These are phyloP conservation scores for Cryptosporidium parvum DNA, from an alignment of 169 alveolate genomes.

Conservation along the genomic window DNA sequence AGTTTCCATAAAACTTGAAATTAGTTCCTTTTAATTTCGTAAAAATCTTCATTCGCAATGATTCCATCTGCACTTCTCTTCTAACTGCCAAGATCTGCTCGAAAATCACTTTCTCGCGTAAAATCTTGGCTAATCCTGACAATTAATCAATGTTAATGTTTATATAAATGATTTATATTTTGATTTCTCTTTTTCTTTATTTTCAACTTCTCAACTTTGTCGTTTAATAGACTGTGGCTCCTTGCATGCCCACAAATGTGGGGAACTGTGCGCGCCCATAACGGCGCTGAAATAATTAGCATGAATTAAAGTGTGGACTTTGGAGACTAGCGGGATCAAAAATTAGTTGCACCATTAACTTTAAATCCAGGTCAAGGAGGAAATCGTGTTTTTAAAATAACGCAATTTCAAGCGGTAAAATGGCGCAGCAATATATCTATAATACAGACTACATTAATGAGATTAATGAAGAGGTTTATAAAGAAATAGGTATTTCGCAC, in stretches of 20 bases:
- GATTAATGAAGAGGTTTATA: conserved; percentile 40
- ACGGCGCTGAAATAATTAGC: not conserved
- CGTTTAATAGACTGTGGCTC: conserved; percentile 21
- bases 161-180: not conserved
- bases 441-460: conserved; percentile 27
- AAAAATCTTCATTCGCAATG: not conserved
- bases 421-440: conserved; percentile 60
- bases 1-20: not conserved
- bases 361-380: not conserved
- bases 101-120: not conserved
- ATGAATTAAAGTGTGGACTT: conserved; percentile 37
- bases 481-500: conserved; percentile 2
- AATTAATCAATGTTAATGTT: not conserved
- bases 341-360: not conserved
- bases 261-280: not conserved
- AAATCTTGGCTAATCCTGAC: not conserved
- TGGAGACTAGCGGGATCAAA: not conserved
- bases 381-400: not conserved
- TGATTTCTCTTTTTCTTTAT: not conserved
- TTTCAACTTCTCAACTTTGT: not conserved
- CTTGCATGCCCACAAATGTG: conserved; percentile 70
- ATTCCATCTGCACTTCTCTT: not conserved
- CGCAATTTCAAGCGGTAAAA: conserved; percentile 21
- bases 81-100: not conserved
- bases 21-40: not conserved